Evolutionary conservation across 192 early-diverging fungal genomes (phyloP).

Genomic region (Dimargaris cristalligena): DNA sequence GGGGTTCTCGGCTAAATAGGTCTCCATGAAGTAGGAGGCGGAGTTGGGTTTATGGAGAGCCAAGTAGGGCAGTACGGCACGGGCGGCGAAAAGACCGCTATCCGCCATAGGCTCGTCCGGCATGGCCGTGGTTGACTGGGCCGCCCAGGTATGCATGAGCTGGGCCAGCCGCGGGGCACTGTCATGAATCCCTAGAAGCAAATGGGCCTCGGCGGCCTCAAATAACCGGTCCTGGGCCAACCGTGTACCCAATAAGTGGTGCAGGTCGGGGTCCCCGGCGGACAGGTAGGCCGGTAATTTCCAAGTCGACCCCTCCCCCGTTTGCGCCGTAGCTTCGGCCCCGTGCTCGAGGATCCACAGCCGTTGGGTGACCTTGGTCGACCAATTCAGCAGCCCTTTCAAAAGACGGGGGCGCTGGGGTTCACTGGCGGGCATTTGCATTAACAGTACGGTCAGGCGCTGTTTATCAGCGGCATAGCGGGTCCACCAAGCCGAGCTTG

Average conservation of each 20-base stretch:
- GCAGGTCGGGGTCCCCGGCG: conserved; percentile 1
- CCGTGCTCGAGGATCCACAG: background rate
- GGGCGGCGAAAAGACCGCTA: background rate
- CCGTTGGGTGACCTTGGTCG: background rate
- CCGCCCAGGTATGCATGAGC: background rate
- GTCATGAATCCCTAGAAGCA: background rate
- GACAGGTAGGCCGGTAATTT: background rate
- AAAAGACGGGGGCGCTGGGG: background rate
- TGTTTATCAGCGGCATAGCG: background rate
- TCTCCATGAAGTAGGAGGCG: background rate
- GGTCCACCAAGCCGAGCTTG: background rate
- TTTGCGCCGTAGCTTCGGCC: background rate
- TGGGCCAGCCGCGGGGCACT: conserved; percentile 1
- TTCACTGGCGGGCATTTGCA: background rate
- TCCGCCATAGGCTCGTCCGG: no score
- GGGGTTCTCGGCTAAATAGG: no score
- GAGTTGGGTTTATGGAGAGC: conserved; percentile 3
- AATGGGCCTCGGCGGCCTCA: conserved; percentile 1
- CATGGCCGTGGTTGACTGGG: background rate
- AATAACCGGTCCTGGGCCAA: background rate
- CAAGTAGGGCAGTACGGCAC: background rate
- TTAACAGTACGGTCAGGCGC: background rate
- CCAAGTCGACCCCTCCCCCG: no score
- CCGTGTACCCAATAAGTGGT: conserved; percentile 3
- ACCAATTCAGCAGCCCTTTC: background rate